Conservation (phyloP, 2,329 filamentous ascomycete species). For the Pestalotiopsis sp. region DNA sequence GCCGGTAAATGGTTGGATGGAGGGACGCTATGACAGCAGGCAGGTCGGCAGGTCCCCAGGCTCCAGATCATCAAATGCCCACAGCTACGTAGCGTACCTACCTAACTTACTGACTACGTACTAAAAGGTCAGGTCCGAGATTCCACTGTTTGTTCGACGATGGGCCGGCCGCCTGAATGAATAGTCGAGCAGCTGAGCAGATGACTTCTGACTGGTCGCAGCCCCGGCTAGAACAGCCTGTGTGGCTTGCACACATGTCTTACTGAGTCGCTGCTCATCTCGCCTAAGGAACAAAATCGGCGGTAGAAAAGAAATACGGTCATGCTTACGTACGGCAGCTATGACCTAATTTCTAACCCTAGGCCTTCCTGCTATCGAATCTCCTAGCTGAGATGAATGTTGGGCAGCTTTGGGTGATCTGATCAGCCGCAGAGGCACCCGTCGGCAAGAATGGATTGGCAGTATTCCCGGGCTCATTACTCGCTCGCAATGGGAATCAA, state of each 20-base stretch:
- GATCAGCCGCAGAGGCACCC: too few relatives aligned
- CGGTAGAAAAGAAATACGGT: background rate
- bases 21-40: background rate
- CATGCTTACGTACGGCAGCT: background rate
- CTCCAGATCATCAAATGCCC: too few relatives aligned
- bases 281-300: background rate
- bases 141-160: background rate
- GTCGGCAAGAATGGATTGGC: too few relatives aligned
- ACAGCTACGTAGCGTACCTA: too few relatives aligned
- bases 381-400: too few relatives aligned
- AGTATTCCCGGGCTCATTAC: too few relatives aligned
- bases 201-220: too few relatives aligned
- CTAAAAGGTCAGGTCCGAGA: too few relatives aligned
- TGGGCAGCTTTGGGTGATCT: too few relatives aligned
- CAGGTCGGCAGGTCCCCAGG: background rate
- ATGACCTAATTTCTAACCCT: background rate
- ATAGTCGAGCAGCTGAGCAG: background rate
- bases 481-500: too few relatives aligned
- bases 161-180: background rate
- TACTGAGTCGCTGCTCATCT: background rate
- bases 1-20: background rate
- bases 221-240: background rate
- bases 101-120: too few relatives aligned
- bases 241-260: background rate
- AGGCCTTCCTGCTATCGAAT: too few relatives aligned